phyloP scores from a whole-genome alignment of 768 basidiomycete species.

The Naematelia encephala region DNA sequence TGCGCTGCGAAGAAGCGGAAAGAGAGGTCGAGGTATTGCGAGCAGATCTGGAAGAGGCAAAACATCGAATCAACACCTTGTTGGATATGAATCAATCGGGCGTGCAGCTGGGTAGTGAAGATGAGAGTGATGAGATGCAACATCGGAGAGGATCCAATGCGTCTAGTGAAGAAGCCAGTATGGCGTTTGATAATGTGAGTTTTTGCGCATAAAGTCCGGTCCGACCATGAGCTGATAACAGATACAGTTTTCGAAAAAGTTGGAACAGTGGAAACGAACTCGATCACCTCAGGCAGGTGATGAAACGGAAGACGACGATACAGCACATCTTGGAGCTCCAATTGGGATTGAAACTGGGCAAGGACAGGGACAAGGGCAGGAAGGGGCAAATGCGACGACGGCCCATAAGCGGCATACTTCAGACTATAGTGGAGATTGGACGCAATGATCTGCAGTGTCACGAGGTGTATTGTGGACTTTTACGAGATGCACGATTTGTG shows the following conservation, averaged over 20 bases:
- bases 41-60: slow-evolving; percentile 43
- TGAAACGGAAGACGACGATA: slow-evolving; percentile 18
- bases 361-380: slow-evolving; percentile 1
- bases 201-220: no score
- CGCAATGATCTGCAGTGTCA: slow-evolving; percentile 11
- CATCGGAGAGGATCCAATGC: slow-evolving; percentile 16
- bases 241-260: slow-evolving; percentile 42
- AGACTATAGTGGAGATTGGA: slow-evolving; percentile 43
- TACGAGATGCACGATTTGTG: background rate
- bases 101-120: slow-evolving; percentile 12
- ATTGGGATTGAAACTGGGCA: background rate
- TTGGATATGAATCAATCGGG: slow-evolving; percentile 30
- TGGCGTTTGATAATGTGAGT: slow-evolving; percentile 47
- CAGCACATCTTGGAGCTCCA: background rate
- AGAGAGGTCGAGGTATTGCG: slow-evolving; percentile 36
- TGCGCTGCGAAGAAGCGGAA: slow-evolving; percentile 41
- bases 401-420: slow-evolving; percentile 34
- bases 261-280: slow-evolving; percentile 44
- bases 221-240: no score
- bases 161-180: slow-evolving; percentile 37
- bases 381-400: background rate
- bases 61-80: slow-evolving; percentile 36
- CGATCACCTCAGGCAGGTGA: slow-evolving; percentile 21
- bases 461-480: background rate
- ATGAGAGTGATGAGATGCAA: slow-evolving; percentile 11